phyloP scores from a whole-genome alignment of 306 rosid species.

The Casuarina cunninghamiana region DNA sequence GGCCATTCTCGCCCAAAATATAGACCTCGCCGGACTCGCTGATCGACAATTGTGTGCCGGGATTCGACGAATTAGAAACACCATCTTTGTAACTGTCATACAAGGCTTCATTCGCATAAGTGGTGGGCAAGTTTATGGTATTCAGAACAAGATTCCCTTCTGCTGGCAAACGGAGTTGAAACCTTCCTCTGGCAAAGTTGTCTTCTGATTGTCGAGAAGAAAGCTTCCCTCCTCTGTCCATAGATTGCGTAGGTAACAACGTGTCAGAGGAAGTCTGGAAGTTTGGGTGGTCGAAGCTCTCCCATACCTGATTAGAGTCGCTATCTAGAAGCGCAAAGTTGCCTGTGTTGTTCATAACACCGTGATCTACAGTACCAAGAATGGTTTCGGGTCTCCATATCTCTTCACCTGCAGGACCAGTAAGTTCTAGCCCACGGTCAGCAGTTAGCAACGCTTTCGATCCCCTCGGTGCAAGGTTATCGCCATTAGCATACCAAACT shows the following conservation, averaged over 20 bases:
- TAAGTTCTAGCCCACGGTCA: slow-evolving; percentile 34
- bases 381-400: slow-evolving; percentile 27
- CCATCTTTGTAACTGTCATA: fast-evolving
- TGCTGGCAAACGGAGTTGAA: neutral
- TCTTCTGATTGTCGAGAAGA: slow-evolving; percentile 35
- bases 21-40: slow-evolving; percentile 36
- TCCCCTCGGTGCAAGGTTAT: slow-evolving; percentile 32
- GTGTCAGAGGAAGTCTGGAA: slow-evolving; percentile 25
- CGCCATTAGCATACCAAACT: slow-evolving; percentile 50
- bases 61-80: neutral
- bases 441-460: slow-evolving; percentile 41
- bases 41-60: slow-evolving; percentile 38
- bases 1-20: slow-evolving; percentile 30
- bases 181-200: slow-evolving; percentile 29
- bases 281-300: slow-evolving; percentile 1
- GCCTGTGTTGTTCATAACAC: slow-evolving; percentile 28
- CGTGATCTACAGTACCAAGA: slow-evolving; percentile 8
- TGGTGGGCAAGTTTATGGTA: slow-evolving; percentile 18
- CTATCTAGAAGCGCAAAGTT: slow-evolving; percentile 24
- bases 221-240: slow-evolving; percentile 6
- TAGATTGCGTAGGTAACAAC: slow-evolving; percentile 32
- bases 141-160: slow-evolving; percentile 29
- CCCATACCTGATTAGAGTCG: slow-evolving; percentile 16
- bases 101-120: slow-evolving; percentile 2
- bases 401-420: slow-evolving; percentile 25